Evolutionary conservation across 2,329 filamentous ascomycete species (phyloP).

Genomic region (Meredithiella fracta): DNA sequence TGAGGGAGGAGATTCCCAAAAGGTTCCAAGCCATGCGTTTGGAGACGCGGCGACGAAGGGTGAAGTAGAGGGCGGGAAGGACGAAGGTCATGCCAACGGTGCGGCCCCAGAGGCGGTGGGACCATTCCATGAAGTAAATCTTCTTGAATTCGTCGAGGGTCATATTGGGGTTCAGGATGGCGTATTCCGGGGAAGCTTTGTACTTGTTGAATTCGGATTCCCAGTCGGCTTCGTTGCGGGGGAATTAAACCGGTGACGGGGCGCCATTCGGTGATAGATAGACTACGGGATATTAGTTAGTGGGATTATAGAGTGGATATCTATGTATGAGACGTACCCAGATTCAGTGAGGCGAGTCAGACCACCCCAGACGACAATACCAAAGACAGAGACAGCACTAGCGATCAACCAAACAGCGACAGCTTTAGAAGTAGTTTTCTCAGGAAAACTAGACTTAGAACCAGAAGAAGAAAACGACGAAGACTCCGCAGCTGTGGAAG

Average conservation of each 20-base stretch:
- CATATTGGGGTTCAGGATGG: conserved; percentile 86
- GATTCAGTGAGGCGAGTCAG: conserved; percentile 90
- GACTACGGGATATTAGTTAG: conserved; percentile 30
- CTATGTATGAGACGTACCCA: conserved; percentile 44
- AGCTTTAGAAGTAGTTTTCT: conserved; percentile 52
- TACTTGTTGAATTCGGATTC: conserved; percentile 88
- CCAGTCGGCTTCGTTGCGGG: conserved; percentile 70
- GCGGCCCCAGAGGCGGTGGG: conserved; percentile 84
- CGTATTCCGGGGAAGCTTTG: conserved; percentile 80
- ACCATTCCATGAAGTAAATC: conserved; percentile 99
- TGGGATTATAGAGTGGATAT: not conserved
- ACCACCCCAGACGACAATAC: conserved; percentile 89
- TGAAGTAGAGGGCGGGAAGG: conserved; percentile 73
- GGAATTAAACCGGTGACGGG: conserved; percentile 86
- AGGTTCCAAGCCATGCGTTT: conserved; percentile 61
- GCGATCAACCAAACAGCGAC: conserved; percentile 88
- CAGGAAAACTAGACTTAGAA: conserved; percentile 32
- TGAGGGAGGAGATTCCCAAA: conserved; percentile 68
- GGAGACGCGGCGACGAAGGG: conserved; percentile 63
- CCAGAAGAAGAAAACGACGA: conserved; percentile 8
- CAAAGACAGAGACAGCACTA: conserved; percentile 85
- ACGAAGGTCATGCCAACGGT: conserved; percentile 83
- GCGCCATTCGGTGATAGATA: conserved; percentile 98
- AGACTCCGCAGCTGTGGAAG: conserved; percentile 3
- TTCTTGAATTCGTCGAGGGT: conserved; percentile 85